A percentile compares a stretch with the other conserved stretches of the same genome.
phyloP scores from a whole-genome alignment of 129 eudicot species.

The Helianthus tuberosus region DNA sequence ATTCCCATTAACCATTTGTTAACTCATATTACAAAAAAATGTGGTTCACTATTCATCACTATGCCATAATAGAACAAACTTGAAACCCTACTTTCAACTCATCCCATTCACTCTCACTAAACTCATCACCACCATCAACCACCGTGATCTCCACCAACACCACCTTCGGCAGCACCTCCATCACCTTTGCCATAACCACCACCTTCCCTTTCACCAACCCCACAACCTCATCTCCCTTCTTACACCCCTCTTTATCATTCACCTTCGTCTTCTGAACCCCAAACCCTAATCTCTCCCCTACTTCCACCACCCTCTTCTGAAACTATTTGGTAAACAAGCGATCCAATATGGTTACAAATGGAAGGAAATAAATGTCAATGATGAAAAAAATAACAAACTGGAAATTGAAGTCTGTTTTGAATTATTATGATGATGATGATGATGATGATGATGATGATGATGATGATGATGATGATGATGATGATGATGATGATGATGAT shows the following conservation, averaged over 20 bases:
- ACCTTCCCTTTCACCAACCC: constrained; percentile 65
- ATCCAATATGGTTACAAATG: neutral
- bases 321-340: neutral
- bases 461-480: too few species aligned
- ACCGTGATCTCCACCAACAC: constrained; percentile 69
- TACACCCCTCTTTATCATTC: constrained; percentile 13
- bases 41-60: constrained; percentile 40
- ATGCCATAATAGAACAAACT: too few species aligned
- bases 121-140: constrained; percentile 49
- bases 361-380: neutral
- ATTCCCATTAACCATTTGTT: neutral
- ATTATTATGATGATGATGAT: too few species aligned
- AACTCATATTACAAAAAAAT: constrained; percentile 3
- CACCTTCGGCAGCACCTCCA: constrained; percentile 66
- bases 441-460: too few species aligned
- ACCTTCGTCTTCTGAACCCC: constrained; percentile 44
- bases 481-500: too few species aligned
- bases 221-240: constrained; percentile 7
- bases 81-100: too few species aligned
- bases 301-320: constrained; percentile 50
- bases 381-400: neutral
- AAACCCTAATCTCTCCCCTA: constrained; percentile 60
- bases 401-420: too few species aligned
- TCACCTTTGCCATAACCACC: constrained; percentile 41
- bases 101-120: constrained; percentile 68